A percentile compares a stretch with the other conserved stretches of the same genome.
Conservation (phyloP, 371 early-diverging fungal species). For the Coemansia sp. region DNA sequence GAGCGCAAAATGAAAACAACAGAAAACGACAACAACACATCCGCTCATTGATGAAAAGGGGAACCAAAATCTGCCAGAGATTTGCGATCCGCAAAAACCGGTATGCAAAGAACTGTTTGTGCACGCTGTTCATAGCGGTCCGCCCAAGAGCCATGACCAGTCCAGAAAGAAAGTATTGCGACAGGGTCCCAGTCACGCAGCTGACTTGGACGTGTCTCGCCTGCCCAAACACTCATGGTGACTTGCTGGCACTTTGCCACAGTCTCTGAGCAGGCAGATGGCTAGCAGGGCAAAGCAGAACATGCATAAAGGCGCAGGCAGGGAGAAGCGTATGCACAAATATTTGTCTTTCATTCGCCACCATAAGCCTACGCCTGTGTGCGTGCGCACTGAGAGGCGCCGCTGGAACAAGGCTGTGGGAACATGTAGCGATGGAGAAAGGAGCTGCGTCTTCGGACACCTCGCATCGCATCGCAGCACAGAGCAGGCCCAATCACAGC, state of each 20-base stretch:
- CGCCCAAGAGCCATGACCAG: neutral
- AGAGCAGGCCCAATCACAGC: conserved; percentile 2
- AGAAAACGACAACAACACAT: conserved; percentile 40
- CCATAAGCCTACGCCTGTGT: neutral
- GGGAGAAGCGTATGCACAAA: conserved; percentile 8
- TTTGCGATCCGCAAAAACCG: conserved; percentile 29
- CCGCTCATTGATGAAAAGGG: conserved; percentile 12
- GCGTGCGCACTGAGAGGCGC: conserved; percentile 18
- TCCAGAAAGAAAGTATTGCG: neutral
- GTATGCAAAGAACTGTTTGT: neutral
- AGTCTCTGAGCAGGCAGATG: neutral
- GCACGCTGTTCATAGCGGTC: neutral
- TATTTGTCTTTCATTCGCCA: conserved; percentile 10
- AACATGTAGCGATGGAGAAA: neutral
- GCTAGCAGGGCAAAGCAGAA: neutral
- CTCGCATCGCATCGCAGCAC: neutral
- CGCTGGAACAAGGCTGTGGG: conserved; percentile 9
- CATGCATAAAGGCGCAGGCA: conserved; percentile 20
- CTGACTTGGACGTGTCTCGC: neutral
- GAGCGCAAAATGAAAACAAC: conserved; percentile 14
- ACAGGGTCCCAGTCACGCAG: neutral
- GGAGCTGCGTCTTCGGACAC: neutral
- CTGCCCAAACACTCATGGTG: too few relatives aligned
- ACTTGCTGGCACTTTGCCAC: neutral
- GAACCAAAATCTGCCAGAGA: conserved; percentile 8